These are phyloP conservation scores for Stropharia rugosoannulata DNA, from an alignment of 768 basidiomycete genomes.

Conservation along the genomic window DNA sequence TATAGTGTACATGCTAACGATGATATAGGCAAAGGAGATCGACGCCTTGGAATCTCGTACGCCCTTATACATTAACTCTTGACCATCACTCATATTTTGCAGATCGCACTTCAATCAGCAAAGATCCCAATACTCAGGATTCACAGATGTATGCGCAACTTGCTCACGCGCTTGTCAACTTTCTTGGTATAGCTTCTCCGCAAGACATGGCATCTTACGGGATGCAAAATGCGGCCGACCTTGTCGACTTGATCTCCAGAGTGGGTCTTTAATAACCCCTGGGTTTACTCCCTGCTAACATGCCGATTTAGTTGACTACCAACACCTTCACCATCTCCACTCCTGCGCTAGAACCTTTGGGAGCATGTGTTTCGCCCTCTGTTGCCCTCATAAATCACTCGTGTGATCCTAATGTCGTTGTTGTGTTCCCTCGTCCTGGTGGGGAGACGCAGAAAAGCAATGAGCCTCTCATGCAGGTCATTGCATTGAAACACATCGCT, in stretches of 20 bases:
- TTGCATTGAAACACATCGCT: slow-evolving; percentile 65
- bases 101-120: slow-evolving; percentile 58
- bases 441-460: slow-evolving; percentile 25
- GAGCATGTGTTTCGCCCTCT: slow-evolving; percentile 78
- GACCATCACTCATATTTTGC: not conserved
- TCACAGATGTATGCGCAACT: slow-evolving; percentile 65
- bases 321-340: slow-evolving; percentile 90
- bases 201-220: slow-evolving; percentile 58
- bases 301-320: slow-evolving; percentile 67
- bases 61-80: slow-evolving; percentile 22
- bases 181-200: slow-evolving; percentile 59
- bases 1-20: not conserved
- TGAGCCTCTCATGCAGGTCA: slow-evolving; percentile 70
- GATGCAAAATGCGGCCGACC: slow-evolving; percentile 54
- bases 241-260: slow-evolving; percentile 72
- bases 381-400: slow-evolving; percentile 87
- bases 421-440: slow-evolving; percentile 78
- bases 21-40: slow-evolving; percentile 56
- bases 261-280: slow-evolving; percentile 35
- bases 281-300: not conserved
- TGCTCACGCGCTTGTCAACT: slow-evolving; percentile 73
- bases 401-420: slow-evolving; percentile 83
- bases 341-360: slow-evolving; percentile 76
- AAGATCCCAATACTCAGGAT: slow-evolving; percentile 37
- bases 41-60: slow-evolving; percentile 75